Base-by-base conservation (phyloP, 2,329 filamentous ascomycete genomes). In the Bipolaris sorokiniana region DNA sequence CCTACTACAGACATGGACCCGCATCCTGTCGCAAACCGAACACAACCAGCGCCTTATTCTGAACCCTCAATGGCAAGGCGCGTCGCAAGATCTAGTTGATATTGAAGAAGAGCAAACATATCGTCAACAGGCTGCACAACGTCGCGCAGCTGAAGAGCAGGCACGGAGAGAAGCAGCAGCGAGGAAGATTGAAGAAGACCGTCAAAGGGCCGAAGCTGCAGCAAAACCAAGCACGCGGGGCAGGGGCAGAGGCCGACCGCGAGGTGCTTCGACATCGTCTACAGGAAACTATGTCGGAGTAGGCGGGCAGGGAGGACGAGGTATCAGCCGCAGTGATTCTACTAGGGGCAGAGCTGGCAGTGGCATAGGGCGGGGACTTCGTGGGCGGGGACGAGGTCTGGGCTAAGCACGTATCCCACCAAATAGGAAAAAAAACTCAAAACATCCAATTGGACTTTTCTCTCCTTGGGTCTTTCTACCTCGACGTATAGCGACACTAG, bases 1-100 rank as follows among this genome's bases (percentile, higher is more conserved):
- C 1, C 85, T 99, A 13, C 87, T 99, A 31, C 92, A 96, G 69
- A 96, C 93, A 15, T 99, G 94, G 94, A 96, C 92, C 7, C 88
- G 92, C 50, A 97, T 99, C 64, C 85, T 99, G 11, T 95, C 92
- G 6, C 95, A 99, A 77, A 97, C 95, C 4, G 95, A 99, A 78
- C 95, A 99, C 78, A 98, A 96, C 73, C 93, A 98, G 76, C 88
- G 95, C 22, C 82, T 99, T 48, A 89, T 99, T 42, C 83, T 98
- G 44, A 90, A 97, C 71, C 90, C 92, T 1, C 83, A 87, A 56
- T 99, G 94, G 92, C 89, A 94, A 72, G 95, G 95, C 54, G 90
- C 93, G 26, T 90, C 87, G 4, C 88, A 93, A 70, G 95, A 99
- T 77, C 78, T 26, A 37, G 83, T 86, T n/a, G 92, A 96, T 59